Conservation (phyloP, 441 rosid genomes). For the Euphorbia schlechtendalii region DNA sequence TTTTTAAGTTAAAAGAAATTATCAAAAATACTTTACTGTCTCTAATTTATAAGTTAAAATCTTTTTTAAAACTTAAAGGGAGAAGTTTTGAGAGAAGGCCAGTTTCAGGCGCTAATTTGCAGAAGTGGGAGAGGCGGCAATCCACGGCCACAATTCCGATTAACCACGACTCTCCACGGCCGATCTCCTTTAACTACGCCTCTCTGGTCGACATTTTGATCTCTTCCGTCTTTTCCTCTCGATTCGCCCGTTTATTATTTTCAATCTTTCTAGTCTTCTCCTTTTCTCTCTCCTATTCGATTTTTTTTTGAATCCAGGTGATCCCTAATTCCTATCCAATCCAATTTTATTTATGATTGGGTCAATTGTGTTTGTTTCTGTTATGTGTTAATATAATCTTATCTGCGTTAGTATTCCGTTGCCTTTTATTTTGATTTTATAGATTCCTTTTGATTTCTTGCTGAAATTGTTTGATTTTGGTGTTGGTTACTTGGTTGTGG, state of each 20-base stretch:
- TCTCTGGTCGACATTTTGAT: too few relatives aligned
- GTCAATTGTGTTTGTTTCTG: background rate
- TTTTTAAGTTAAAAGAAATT: too few relatives aligned
- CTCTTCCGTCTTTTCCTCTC: background rate
- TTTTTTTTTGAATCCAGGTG: background rate
- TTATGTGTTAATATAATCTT: background rate
- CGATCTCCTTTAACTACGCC: too few relatives aligned
- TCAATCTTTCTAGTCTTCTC: background rate
- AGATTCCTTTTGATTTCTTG: background rate
- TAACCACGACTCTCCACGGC: too few relatives aligned
- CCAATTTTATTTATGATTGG: background rate
- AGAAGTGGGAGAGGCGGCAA: too few relatives aligned
- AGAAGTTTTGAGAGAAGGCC: too few relatives aligned
- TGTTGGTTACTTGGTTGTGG: background rate
- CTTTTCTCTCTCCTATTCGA: background rate
- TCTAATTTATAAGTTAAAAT: too few relatives aligned
- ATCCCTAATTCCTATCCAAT: background rate
- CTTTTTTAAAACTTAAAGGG: too few relatives aligned
- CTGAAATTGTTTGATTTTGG: background rate
- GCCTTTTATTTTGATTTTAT: background rate
- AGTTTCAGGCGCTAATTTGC: too few relatives aligned
- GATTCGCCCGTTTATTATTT: conserved; percentile 1
- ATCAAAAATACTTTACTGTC: too few relatives aligned
- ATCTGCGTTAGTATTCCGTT: background rate
- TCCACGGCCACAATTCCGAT: too few relatives aligned